Percentiles rank a stretch among this genome's conserved stretches.
Conservation (phyloP, 2,329 filamentous ascomycete genomes). For the Cercospora sp. region DNA sequence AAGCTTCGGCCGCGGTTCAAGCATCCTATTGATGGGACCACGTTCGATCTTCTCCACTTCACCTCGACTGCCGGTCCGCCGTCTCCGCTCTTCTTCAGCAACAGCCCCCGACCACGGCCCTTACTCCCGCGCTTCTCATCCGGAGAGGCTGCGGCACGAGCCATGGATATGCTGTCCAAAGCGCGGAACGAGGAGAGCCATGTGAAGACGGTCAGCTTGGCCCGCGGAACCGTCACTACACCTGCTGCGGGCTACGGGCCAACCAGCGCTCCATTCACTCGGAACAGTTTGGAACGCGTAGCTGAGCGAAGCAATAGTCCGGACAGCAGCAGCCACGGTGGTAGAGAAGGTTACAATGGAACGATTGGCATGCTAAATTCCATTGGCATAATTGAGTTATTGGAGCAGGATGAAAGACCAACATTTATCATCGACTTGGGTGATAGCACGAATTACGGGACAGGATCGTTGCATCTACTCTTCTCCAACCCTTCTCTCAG, state of each 20-base stretch:
- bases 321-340: slow-evolving; percentile 24
- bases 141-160: slow-evolving; percentile 58
- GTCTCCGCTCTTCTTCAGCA: slow-evolving; percentile 57
- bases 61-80: slow-evolving; percentile 36
- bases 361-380: slow-evolving; percentile 56
- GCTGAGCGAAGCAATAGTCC: slow-evolving; percentile 34
- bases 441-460: slow-evolving; percentile 57
- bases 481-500: slow-evolving; percentile 70
- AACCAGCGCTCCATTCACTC: slow-evolving; percentile 41
- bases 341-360: slow-evolving; percentile 21
- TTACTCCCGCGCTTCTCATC: slow-evolving; percentile 58
- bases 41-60: slow-evolving; percentile 37
- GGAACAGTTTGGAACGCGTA: slow-evolving; percentile 38
- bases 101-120: slow-evolving; percentile 47
- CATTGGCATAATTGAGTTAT: slow-evolving; percentile 68
- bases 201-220: slow-evolving; percentile 55
- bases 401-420: slow-evolving; percentile 75
- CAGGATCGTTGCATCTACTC: slow-evolving; percentile 60
- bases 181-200: slow-evolving; percentile 51
- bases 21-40: slow-evolving; percentile 34
- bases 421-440: slow-evolving; percentile 73
- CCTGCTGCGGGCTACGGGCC: slow-evolving; percentile 22
- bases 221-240: slow-evolving; percentile 47
- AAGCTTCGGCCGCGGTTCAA: slow-evolving; percentile 27
- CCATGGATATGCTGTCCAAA: slow-evolving; percentile 51